Evolutionary conservation across 331 rosid species (phyloP).

Genomic region (Acacia pycnantha): DNA sequence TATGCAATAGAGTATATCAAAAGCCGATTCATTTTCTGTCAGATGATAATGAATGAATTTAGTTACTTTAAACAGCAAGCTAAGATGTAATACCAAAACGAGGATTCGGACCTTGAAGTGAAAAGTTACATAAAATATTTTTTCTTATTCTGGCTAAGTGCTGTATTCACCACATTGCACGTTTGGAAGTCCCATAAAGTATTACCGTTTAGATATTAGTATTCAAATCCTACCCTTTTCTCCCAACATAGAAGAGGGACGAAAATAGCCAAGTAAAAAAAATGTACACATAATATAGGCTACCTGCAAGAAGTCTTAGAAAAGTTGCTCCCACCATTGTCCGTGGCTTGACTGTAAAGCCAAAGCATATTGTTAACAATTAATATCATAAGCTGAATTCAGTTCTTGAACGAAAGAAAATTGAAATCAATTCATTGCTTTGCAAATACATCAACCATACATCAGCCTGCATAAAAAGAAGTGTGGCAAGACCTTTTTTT

Average conservation of each 20-base stretch:
- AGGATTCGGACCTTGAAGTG: neutral
- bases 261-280: neutral
- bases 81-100: neutral
- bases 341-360: conserved; percentile 82
- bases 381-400: conserved; percentile 19
- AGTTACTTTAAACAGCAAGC: conserved; percentile 25
- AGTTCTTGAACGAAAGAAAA: neutral
- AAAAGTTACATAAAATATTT: neutral
- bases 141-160: neutral
- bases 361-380: conserved; percentile 35
- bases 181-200: neutral
- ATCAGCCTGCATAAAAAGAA: conserved; percentile 8
- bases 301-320: conserved; percentile 91
- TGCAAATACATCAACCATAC: conserved; percentile 13
- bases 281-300: neutral
- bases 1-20: conserved; percentile 94
- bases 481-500: neutral
- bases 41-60: conserved; percentile 22
- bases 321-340: conserved; percentile 91
- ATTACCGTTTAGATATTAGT: neutral
- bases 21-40: conserved; percentile 86
- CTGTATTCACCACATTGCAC: neutral
- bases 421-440: conserved; percentile 16
- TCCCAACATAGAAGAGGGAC: neutral
- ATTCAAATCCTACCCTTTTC: neutral